Conservation (phyloP, 768 basidiomycete genomes). For the Thelephora aurantiotincta region DNA sequence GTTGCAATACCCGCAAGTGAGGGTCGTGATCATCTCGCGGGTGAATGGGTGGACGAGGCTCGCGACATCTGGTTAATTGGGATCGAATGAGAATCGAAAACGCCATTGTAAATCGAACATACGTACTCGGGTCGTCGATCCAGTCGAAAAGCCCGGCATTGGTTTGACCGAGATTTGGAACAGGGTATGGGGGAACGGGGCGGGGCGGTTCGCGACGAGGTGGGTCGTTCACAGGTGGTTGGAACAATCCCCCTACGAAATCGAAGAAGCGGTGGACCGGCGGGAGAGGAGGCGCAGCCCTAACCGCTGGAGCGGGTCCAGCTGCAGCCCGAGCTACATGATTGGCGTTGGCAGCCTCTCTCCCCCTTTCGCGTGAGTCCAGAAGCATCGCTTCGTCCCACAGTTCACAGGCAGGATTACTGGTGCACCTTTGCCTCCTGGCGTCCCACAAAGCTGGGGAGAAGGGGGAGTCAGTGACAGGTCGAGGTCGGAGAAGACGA, state of each 20-base stretch:
- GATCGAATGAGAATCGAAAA: neutral
- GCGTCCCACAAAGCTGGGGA: conserved; percentile 13
- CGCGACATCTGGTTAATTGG: conserved; percentile 5
- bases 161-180: neutral
- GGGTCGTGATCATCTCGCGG: conserved; percentile 10
- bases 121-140: conserved; percentile 10
- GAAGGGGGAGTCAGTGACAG: conserved; percentile 5
- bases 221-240: neutral
- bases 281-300: too few species aligned
- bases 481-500: neutral
- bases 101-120: neutral
- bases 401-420: conserved; percentile 20
- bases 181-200: too few species aligned
- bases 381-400: conserved; percentile 26
- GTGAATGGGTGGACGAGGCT: conserved; percentile 13
- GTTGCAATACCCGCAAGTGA: conserved; percentile 15
- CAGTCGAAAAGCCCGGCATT: conserved; percentile 6
- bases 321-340: neutral
- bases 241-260: too few species aligned
- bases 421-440: conserved; percentile 14
- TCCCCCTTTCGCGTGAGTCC: conserved; percentile 17
- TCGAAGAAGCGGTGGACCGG: neutral
- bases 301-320: too few species aligned
- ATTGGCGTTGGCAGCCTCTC: conserved; percentile 5
- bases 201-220: neutral